Evolutionary conservation across 2,329 filamentous ascomycete species (phyloP).

Genomic region (Botrytis byssoidea): DNA sequence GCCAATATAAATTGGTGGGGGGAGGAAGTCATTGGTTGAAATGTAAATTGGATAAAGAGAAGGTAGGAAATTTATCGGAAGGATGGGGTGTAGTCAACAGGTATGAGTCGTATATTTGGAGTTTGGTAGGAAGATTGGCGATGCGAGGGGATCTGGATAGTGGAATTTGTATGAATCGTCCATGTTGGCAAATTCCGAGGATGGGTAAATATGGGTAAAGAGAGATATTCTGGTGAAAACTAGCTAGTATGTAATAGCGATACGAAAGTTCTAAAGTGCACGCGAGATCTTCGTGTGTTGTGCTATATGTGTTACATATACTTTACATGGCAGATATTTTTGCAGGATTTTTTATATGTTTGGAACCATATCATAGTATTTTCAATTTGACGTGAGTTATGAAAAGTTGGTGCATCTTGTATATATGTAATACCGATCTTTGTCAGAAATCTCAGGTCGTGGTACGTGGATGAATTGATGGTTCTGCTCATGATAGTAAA

Average conservation of each 20-base stretch:
- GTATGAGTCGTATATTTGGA: not conserved
- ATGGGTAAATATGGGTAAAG: not conserved
- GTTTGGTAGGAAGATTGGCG: not conserved
- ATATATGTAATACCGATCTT: not conserved
- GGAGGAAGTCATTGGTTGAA: not conserved
- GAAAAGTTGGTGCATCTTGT: not conserved
- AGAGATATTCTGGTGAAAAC: too few species aligned
- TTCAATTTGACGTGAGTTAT: not conserved
- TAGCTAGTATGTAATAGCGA: not conserved
- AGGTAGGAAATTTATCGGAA: not conserved
- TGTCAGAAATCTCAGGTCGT: not conserved
- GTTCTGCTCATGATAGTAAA: not conserved
- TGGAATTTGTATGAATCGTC: not conserved
- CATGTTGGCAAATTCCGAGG: not conserved
- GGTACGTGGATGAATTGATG: fast-evolving
- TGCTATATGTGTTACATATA: not conserved
- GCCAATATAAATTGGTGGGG: too few species aligned
- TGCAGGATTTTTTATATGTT: too few species aligned
- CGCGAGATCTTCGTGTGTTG: not conserved
- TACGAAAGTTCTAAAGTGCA: not conserved
- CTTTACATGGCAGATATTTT: not conserved
- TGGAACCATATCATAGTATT: not conserved
- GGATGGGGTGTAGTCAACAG: not conserved
- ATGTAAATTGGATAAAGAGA: not conserved
- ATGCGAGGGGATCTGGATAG: not conserved